Conservation (phyloP, 2,329 filamentous ascomycete species). For the Aureobasidium sp. region DNA sequence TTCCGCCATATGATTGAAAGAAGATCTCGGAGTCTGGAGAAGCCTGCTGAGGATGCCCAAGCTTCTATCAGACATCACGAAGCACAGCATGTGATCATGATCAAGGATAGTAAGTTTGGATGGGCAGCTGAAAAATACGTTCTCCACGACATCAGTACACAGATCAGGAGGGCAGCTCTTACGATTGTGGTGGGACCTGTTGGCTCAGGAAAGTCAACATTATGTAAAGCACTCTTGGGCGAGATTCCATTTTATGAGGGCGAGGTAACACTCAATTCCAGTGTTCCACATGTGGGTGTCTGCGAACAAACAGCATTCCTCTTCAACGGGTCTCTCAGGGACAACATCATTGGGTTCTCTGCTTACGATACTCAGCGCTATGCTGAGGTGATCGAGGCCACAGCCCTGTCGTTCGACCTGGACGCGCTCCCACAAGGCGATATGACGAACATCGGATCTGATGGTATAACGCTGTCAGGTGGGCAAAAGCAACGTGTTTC, state of each 20-base stretch:
- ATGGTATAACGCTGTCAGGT: constrained; percentile 43
- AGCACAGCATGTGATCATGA: not conserved
- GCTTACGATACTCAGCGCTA: constrained; percentile 31
- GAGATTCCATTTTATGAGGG: constrained; percentile 30
- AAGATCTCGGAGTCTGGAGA: not conserved
- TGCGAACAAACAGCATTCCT: constrained; percentile 32
- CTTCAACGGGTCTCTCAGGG: constrained; percentile 28
- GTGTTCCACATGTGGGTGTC: constrained; percentile 24
- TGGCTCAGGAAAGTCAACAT: constrained; percentile 45
- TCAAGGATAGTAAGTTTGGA: not conserved
- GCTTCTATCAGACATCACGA: not conserved
- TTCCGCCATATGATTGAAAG: not conserved
- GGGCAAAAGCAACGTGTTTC: constrained; percentile 46
- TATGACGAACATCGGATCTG: constrained; percentile 42
- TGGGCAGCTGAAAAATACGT: not conserved
- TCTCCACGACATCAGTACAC: not conserved
- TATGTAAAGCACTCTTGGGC: constrained; percentile 38
- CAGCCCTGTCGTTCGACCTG: constrained; percentile 31
- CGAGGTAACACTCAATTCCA: constrained; percentile 23
- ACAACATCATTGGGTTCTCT: constrained; percentile 29
- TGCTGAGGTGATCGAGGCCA: constrained; percentile 28
- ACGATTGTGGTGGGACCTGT: constrained; percentile 44
- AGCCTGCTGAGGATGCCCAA: not conserved
- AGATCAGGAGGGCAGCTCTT: constrained; percentile 27
- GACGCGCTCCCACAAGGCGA: constrained; percentile 32